Evolutionary conservation across 139 green algal species (phyloP).

Genomic region (Picochlorum sp.): DNA sequence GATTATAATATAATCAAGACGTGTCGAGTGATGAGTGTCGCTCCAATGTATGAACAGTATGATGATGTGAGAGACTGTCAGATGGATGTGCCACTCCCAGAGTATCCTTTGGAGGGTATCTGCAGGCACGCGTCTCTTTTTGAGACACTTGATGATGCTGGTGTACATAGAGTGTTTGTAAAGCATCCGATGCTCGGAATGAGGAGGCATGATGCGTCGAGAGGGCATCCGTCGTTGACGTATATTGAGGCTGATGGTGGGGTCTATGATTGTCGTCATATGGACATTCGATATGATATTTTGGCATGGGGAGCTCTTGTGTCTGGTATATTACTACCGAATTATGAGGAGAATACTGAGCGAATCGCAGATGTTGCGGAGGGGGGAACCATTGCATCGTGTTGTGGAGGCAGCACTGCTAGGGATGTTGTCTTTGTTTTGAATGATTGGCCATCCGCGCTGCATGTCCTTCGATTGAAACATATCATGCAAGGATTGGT

Average conservation of each 20-base stretch:
- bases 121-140: too few relatives aligned
- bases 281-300: slow-evolving; percentile 60
- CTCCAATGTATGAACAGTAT: slow-evolving; percentile 59
- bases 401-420: neutral
- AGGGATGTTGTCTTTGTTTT: slow-evolving; percentile 28
- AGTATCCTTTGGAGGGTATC: too few relatives aligned
- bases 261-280: slow-evolving; percentile 11
- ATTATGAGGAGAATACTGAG: neutral
- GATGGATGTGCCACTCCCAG: slow-evolving; percentile 36
- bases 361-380: too few relatives aligned
- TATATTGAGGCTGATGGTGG: slow-evolving; percentile 30
- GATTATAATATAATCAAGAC: slow-evolving; percentile 27
- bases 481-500: slow-evolving; percentile 9
- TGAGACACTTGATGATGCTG: slow-evolving; percentile 10
- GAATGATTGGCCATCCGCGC: slow-evolving; percentile 44
- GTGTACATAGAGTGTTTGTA: slow-evolving; percentile 74
- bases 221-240: slow-evolving; percentile 22
- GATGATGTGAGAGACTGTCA: slow-evolving; percentile 43
- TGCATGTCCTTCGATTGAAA: slow-evolving; percentile 29
- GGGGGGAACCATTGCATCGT: too few relatives aligned
- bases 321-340: slow-evolving; percentile 54
- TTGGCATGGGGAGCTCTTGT: slow-evolving; percentile 73
- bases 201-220: slow-evolving; percentile 13
- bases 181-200: slow-evolving; percentile 61
- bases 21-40: slow-evolving; percentile 74